Percentiles rank a stretch among this genome's conserved stretches.
Conservation (phyloP, 2,329 filamentous ascomycete species). For the Colletotrichum horii region DNA sequence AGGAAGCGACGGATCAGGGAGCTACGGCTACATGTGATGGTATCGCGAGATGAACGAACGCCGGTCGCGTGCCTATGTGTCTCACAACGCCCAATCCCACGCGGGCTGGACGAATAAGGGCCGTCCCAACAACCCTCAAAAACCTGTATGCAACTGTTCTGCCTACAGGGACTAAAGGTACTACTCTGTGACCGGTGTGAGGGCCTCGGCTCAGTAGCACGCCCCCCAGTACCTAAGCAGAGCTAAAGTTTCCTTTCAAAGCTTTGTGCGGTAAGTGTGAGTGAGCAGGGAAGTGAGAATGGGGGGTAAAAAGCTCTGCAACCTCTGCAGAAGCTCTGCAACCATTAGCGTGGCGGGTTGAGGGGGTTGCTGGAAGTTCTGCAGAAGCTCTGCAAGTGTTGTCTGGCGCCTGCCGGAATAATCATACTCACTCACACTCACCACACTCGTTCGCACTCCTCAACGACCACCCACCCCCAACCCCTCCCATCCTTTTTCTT, state of each 20-base stretch:
- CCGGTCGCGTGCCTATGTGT: slow-evolving; percentile 19
- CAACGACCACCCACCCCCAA: not conserved
- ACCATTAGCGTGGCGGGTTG: slow-evolving; percentile 7
- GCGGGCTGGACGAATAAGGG: not conserved
- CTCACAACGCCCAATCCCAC: not conserved
- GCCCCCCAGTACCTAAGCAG: not conserved
- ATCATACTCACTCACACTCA: not conserved
- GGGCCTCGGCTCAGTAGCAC: not conserved
- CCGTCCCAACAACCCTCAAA: not conserved
- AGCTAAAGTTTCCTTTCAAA: not conserved
- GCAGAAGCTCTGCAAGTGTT: slow-evolving; percentile 17
- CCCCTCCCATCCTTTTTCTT: not conserved
- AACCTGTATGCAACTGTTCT: not conserved
- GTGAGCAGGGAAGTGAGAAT: not conserved
- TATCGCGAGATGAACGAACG: slow-evolving; percentile 5
- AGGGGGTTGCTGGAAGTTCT: slow-evolving; percentile 14
- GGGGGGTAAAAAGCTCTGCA: not conserved
- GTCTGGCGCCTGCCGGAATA: not conserved
- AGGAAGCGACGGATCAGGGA: not conserved
- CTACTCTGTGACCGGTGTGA: not conserved
- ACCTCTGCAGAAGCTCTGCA: slow-evolving; percentile 20
- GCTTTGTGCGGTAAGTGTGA: slow-evolving; percentile 1
- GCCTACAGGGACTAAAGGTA: not conserved
- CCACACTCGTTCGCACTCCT: too few relatives aligned
- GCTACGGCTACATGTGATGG: slow-evolving; percentile 6